These are phyloP conservation scores for Raphanus sativus DNA, from an alignment of 345 rosid genomes.

Conservation along the genomic window DNA sequence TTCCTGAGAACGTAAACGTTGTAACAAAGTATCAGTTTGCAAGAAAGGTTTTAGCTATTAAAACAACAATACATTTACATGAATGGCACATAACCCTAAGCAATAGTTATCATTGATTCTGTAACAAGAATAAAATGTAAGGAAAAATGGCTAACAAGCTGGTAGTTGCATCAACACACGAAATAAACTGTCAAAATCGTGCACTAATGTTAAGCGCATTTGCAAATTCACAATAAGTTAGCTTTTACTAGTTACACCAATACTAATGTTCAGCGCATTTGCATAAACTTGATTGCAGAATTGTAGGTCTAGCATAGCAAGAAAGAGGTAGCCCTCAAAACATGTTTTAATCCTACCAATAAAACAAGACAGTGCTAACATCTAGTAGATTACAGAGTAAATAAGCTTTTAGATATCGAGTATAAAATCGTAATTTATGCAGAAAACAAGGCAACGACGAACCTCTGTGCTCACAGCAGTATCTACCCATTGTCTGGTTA, in stretches of 20 bases:
- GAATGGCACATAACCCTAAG: background rate
- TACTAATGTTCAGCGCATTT: slow-evolving; percentile 7
- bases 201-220: background rate
- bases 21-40: slow-evolving; percentile 1
- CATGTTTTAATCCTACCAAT: slow-evolving; percentile 2
- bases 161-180: slow-evolving; percentile 11
- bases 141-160: background rate
- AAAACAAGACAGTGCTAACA: background rate
- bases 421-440: background rate
- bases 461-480: slow-evolving; percentile 91
- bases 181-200: slow-evolving; percentile 13
- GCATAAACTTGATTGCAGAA: background rate
- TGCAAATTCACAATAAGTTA: background rate
- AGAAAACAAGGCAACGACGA: slow-evolving; percentile 33
- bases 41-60: slow-evolving; percentile 1
- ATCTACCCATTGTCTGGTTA: slow-evolving; percentile 86
- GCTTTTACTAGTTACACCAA: slow-evolving; percentile 9
- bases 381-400: background rate
- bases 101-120: background rate
- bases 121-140: background rate
- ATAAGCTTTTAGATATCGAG: background rate
- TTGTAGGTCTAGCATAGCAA: slow-evolving; percentile 19
- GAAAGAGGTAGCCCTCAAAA: background rate
- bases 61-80: background rate
- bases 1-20: slow-evolving; percentile 53